Evolutionary conservation across 139 green algal genomes (phyloP).

Genomic region (Chlorella sp.): DNA sequence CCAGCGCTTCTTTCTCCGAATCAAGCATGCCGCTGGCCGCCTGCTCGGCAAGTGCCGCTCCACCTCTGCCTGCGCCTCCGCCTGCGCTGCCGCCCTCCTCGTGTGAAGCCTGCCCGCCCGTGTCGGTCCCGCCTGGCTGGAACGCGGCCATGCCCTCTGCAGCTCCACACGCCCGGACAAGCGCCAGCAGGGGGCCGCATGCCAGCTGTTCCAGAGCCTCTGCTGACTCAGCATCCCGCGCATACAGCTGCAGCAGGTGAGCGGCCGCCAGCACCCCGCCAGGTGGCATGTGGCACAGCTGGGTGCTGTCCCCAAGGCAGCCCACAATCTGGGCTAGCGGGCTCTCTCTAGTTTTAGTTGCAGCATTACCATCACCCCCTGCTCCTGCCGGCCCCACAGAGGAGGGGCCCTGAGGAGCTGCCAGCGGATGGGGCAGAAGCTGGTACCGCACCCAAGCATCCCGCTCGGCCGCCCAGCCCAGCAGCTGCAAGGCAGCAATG

Average conservation of each 20-base stretch:
- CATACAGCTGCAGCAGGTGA: conserved; percentile 2
- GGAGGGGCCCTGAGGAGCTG: neutral
- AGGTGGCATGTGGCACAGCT: neutral
- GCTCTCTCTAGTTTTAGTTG: too few relatives aligned
- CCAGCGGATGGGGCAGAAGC: conserved; percentile 19
- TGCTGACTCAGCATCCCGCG: neutral
- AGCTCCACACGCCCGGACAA: neutral
- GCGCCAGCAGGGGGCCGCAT: neutral
- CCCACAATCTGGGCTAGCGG: neutral
- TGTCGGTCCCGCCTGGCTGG: neutral
- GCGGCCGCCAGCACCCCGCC: neutral
- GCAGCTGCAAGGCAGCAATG: conserved; percentile 15
- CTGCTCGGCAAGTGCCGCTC: neutral
- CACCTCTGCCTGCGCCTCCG: neutral
- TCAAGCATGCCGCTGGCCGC: neutral
- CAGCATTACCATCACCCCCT: neutral
- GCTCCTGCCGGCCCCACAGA: neutral
- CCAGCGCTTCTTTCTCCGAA: conserved; percentile 7
- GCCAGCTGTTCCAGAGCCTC: conserved; percentile 9
- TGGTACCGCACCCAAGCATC: conserved; percentile 18
- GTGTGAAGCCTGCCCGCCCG: neutral
- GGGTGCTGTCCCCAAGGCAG: neutral
- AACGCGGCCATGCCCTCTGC: conserved; percentile 17
- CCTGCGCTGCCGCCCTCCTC: neutral
- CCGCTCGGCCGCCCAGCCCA: conserved; percentile 13